phyloP scores from a whole-genome alignment of 2,329 filamentous ascomycete genomes.

The Monosporascus sp. region DNA sequence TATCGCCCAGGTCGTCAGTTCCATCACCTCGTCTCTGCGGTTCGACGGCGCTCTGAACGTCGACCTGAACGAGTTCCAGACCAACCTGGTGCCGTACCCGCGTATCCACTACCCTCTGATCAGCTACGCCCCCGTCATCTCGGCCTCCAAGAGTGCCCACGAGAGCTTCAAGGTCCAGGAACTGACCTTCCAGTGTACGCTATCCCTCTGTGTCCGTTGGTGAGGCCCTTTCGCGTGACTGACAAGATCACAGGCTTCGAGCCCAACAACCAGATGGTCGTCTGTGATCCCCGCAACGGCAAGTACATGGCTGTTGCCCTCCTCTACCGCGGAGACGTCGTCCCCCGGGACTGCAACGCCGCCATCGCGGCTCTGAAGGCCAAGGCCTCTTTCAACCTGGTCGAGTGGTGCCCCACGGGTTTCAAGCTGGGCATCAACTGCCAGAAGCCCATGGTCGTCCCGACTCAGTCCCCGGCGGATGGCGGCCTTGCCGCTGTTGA shows the following conservation, averaged over 20 bases:
- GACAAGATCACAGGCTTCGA: constrained; percentile 55
- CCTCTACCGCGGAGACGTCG: constrained; percentile 66
- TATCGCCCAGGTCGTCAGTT: constrained; percentile 70
- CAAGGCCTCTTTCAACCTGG: constrained; percentile 67
- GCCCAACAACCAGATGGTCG: constrained; percentile 75
- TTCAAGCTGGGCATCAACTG: constrained; percentile 76
- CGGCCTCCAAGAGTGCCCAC: constrained; percentile 70
- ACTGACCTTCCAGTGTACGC: constrained; percentile 66
- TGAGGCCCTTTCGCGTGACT: constrained; percentile 1
- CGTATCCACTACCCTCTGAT: constrained; percentile 71
- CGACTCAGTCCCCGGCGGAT: constrained; percentile 44
- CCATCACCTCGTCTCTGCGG: constrained; percentile 66
- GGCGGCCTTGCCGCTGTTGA: constrained; percentile 58
- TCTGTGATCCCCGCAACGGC: constrained; percentile 67
- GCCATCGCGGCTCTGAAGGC: constrained; percentile 64
- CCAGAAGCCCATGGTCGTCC: constrained; percentile 60
- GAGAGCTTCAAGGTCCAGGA: constrained; percentile 86
- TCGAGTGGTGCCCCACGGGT: constrained; percentile 71
- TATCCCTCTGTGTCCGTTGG: neutral
- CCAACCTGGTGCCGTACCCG: constrained; percentile 68
- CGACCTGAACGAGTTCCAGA: constrained; percentile 74
- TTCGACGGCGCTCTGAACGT: constrained; percentile 71
- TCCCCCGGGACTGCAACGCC: constrained; percentile 63
- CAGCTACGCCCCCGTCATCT: constrained; percentile 67
- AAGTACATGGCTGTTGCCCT: constrained; percentile 74